These are phyloP conservation scores for Mesembryanthemum crystallinum DNA, from an alignment of 148 eudicot genomes.

Conservation along the genomic window DNA sequence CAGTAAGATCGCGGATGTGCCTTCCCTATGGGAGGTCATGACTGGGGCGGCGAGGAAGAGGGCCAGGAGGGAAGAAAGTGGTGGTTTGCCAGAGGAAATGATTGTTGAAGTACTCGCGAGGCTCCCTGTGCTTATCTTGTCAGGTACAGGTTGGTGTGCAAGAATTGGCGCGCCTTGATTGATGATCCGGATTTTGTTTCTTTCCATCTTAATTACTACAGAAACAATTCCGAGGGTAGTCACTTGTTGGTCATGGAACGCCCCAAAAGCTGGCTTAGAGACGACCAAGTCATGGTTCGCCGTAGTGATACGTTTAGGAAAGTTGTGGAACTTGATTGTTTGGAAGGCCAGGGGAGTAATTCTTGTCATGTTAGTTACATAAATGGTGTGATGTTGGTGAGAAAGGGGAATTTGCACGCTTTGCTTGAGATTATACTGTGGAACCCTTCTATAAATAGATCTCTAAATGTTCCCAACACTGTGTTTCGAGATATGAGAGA, in stretches of 20 bases:
- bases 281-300: conserved; percentile 10
- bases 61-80: not conserved
- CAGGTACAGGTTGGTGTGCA: conserved; percentile 13
- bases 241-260: conserved; percentile 11
- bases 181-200: conserved; percentile 12
- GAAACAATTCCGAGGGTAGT: not conserved
- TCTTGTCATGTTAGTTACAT: conserved; percentile 6
- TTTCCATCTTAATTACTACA: conserved; percentile 9
- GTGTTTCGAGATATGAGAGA: not conserved
- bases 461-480: not conserved
- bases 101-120: conserved; percentile 15
- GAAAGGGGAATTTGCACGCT: not conserved
- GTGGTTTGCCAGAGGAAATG: conserved; percentile 16
- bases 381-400: conserved; percentile 11
- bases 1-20: conserved; percentile 4
- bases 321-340: not conserved
- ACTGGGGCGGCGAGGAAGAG: conserved; percentile 7
- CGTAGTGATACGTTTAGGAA: conserved; percentile 24
- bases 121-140: conserved; percentile 17
- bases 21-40: not conserved
- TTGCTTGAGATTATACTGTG: conserved; percentile 10
- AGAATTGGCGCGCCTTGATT: conserved; percentile 21
- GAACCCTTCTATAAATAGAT: conserved; percentile 19
- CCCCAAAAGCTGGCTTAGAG: not conserved
- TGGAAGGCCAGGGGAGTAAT: too few relatives aligned